Evolutionary conservation across 2,329 filamentous ascomycete species (phyloP).

Genomic region (Emmonsiellopsis sp.): DNA sequence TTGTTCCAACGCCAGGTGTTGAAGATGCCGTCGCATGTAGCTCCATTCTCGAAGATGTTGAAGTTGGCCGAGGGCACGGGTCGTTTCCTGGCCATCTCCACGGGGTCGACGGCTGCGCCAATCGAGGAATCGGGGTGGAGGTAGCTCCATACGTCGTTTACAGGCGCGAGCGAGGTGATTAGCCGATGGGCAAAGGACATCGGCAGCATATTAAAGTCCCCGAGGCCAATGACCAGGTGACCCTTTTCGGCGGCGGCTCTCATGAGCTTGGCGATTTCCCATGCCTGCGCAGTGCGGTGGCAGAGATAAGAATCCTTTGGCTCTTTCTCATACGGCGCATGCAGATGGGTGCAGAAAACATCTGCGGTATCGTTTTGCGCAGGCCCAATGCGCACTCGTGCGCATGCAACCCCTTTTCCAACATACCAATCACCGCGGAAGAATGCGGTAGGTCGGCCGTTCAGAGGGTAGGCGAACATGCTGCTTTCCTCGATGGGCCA

Average conservation of each 20-base stretch:
- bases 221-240: constrained; percentile 74
- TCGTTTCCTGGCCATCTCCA: constrained; percentile 56
- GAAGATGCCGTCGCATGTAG: constrained; percentile 73
- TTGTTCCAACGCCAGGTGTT: constrained; percentile 94
- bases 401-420: constrained; percentile 84
- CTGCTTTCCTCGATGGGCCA: constrained; percentile 88
- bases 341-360: constrained; percentile 87
- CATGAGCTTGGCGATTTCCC: constrained; percentile 88
- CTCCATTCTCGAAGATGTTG: constrained; percentile 73
- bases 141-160: constrained; percentile 76
- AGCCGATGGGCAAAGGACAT: constrained; percentile 74
- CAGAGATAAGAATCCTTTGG: constrained; percentile 78
- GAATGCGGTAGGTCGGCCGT: constrained; percentile 87
- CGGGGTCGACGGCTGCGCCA: constrained; percentile 58
- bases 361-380: constrained; percentile 61
- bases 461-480: constrained; percentile 83
- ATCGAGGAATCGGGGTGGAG: constrained; percentile 76
- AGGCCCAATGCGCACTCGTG: constrained; percentile 63
- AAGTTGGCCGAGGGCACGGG: constrained; percentile 66
- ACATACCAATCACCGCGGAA: constrained; percentile 95
- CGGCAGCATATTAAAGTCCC: constrained; percentile 97
- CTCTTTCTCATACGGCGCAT: constrained; percentile 77
- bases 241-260: constrained; percentile 70
- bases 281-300: constrained; percentile 85
- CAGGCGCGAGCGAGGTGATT: constrained; percentile 66